phyloP scores from a whole-genome alignment of 2,329 filamentous ascomycete genomes.

The Ustilaginoidea virens region DNA sequence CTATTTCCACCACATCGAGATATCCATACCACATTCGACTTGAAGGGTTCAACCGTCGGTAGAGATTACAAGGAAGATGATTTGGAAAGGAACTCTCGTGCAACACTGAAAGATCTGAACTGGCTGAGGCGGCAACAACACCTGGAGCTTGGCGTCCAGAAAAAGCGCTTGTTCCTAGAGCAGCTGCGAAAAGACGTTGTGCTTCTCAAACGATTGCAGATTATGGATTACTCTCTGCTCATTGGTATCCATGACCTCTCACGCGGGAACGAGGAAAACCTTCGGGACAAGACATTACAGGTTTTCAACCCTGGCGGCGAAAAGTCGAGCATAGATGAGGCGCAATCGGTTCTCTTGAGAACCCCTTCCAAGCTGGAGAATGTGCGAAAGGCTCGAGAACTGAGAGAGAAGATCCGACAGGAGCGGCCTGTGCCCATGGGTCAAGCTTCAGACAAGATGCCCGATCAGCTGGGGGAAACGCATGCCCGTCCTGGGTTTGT shows the following conservation, averaged over 20 bases:
- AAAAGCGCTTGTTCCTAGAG: constrained; percentile 75
- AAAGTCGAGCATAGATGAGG: constrained; percentile 37
- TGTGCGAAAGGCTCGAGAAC: constrained; percentile 75
- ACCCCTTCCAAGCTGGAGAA: constrained; percentile 91
- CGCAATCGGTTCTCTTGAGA: constrained; percentile 55
- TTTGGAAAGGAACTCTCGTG: constrained; percentile 73
- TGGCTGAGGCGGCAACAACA: constrained; percentile 79
- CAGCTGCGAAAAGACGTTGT: constrained; percentile 81
- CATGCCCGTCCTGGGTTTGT: constrained; percentile 55
- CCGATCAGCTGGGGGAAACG: constrained; percentile 68
- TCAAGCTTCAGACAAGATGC: constrained; percentile 70
- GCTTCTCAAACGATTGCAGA: constrained; percentile 73
- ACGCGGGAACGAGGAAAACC: constrained; percentile 87
- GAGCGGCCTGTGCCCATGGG: constrained; percentile 91
- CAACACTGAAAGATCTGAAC: constrained; percentile 91
- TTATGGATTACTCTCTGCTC: constrained; percentile 97
- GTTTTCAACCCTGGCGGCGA: constrained; percentile 86
- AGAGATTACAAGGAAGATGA: constrained; percentile 84
- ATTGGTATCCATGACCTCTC: constrained; percentile 86
- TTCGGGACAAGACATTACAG: constrained; percentile 76
- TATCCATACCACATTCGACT: constrained; percentile 90
- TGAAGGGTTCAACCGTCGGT: constrained; percentile 92
- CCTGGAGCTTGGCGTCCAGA: constrained; percentile 76
- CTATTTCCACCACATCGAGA: constrained; percentile 93
- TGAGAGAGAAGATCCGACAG: constrained; percentile 81